These are phyloP conservation scores for Ceriops zippeliana DNA, from an alignment of 345 rosid species.

Conservation along the genomic window DNA sequence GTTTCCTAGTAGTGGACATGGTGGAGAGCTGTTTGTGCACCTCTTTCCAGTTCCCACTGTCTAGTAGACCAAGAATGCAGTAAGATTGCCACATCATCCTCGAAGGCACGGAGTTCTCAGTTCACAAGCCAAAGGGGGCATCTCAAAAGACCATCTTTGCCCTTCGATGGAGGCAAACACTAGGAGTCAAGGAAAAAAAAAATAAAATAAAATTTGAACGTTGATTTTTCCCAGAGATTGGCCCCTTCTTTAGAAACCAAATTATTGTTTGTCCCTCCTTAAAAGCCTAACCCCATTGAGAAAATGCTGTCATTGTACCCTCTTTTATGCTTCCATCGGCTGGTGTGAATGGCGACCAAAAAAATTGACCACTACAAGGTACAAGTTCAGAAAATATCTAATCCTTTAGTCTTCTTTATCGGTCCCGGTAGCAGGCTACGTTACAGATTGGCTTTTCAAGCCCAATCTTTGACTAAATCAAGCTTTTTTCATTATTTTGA, in stretches of 20 bases:
- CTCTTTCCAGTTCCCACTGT: no score
- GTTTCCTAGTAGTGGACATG: no score
- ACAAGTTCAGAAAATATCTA: constrained; percentile 6
- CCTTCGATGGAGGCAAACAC: no score
- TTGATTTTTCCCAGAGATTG: constrained; percentile 1
- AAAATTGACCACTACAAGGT: background rate
- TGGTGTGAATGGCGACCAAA: constrained; percentile 17
- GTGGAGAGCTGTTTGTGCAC: no score
- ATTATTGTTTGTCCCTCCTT: constrained; percentile 5
- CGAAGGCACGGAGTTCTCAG: background rate
- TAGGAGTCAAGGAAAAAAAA: background rate
- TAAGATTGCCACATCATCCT: background rate
- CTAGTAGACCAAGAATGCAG: no score
- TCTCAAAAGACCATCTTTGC: background rate
- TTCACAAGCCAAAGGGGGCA: background rate
- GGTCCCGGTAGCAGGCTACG: background rate
- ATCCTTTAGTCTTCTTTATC: constrained; percentile 3
- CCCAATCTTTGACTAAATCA: constrained; percentile 16
- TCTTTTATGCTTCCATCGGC: background rate
- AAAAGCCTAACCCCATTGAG: constrained; percentile 13
- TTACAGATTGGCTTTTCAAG: constrained; percentile 5
- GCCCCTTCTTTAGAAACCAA: constrained; percentile 9
- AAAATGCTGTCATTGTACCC: background rate
- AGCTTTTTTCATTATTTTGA: background rate
- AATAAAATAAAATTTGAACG: background rate